These are phyloP conservation scores for Lachnellula cervina DNA, from an alignment of 2,329 filamentous ascomycete species.

Conservation along the genomic window DNA sequence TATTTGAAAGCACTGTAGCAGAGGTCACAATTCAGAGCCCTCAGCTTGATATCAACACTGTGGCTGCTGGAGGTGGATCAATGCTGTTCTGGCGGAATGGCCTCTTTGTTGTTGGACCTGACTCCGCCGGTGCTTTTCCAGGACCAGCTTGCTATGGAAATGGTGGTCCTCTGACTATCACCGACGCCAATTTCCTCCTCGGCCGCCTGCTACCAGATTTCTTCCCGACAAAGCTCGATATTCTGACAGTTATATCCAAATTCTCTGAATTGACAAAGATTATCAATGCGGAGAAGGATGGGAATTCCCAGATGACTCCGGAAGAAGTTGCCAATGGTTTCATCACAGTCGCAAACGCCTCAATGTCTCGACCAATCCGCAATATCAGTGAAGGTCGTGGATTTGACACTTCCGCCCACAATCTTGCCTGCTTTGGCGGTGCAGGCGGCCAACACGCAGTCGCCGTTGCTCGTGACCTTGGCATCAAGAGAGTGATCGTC, in stretches of 20 bases:
- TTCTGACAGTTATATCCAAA: conserved; percentile 64
- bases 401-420: conserved; percentile 79
- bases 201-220: conserved; percentile 80
- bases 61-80: conserved; percentile 36
- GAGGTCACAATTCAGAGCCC: conserved; percentile 73
- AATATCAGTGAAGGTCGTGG: conserved; percentile 87
- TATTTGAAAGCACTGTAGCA: conserved; percentile 72
- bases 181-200: conserved; percentile 81
- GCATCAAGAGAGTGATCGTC: conserved; percentile 76
- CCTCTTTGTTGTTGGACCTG: conserved; percentile 64
- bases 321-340: conserved; percentile 60
- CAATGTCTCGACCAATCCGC: conserved; percentile 84
- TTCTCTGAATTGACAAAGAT: conserved; percentile 70
- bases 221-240: conserved; percentile 73
- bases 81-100: conserved; percentile 63
- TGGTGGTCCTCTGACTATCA: conserved; percentile 80
- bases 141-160: conserved; percentile 88
- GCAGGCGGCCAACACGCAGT: conserved; percentile 87
- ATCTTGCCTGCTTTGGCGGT: conserved; percentile 83
- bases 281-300: conserved; percentile 53
- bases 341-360: conserved; percentile 81
- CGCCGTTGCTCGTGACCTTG: conserved; percentile 76
- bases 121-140: conserved; percentile 66
- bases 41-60: conserved; percentile 74
- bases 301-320: conserved; percentile 59